A percentile compares a stretch with the other conserved stretches of the same genome.
Evolutionary conservation across 2,329 filamentous ascomycete genomes (phyloP).

Genomic region (Beauveria medogensis): DNA sequence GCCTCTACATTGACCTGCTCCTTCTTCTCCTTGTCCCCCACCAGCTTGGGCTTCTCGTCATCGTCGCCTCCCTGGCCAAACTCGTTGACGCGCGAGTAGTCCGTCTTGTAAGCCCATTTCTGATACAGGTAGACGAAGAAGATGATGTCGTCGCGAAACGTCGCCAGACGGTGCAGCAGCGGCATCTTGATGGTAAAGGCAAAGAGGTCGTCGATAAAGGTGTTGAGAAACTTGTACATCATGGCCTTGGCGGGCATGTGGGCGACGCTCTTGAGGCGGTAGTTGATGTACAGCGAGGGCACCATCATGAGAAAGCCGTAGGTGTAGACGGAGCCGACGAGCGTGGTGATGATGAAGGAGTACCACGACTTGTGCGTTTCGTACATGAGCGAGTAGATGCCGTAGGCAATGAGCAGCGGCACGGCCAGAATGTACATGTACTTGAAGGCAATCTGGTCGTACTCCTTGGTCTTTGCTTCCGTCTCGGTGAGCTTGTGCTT

Average conservation of each 20-base stretch:
- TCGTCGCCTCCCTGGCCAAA: slow-evolving; percentile 98
- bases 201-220: slow-evolving; percentile 97
- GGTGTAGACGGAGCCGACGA: slow-evolving; percentile 93
- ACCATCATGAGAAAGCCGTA: slow-evolving; percentile 99
- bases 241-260: slow-evolving; percentile 96
- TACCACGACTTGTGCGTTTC: slow-evolving; percentile 98
- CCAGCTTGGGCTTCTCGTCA: slow-evolving; percentile 40
- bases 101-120: slow-evolving; percentile 82
- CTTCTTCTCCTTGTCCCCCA: slow-evolving; percentile 29
- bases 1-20: slow-evolving; percentile 30
- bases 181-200: slow-evolving; percentile 99
- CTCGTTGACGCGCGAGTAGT: slow-evolving; percentile 90
- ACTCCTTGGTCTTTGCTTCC: slow-evolving; percentile 96
- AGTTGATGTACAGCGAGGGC: slow-evolving; percentile 96
- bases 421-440: slow-evolving; percentile 93
- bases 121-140: slow-evolving; percentile 98
- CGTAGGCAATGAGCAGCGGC: slow-evolving; percentile 82
- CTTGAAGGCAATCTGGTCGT: slow-evolving; percentile 94
- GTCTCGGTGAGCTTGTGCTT: slow-evolving; percentile 94
- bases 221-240: slow-evolving; percentile 98
- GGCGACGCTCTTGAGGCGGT: slow-evolving; percentile 87
- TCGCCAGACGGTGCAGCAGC: slow-evolving; percentile 82
- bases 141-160: slow-evolving; percentile 89
- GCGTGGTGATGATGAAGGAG: slow-evolving; percentile 86
- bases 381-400: slow-evolving; percentile 83